Conservation (phyloP, 805 yeast genomes). For the Torulaspora quercuum region DNA sequence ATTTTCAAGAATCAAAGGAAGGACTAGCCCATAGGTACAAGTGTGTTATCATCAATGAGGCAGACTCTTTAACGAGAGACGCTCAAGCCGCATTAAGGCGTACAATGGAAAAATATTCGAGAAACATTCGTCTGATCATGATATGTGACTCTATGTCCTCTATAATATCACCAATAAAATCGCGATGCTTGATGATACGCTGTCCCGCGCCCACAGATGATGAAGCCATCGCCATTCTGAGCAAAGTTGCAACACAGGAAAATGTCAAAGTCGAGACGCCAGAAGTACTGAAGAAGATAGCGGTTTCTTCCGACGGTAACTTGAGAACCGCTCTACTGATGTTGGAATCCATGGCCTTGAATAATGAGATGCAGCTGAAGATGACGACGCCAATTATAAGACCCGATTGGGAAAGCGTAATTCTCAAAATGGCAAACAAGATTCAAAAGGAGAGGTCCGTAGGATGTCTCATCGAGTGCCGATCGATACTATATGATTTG, state of each 20-base stretch:
- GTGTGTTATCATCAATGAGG: conserved; percentile 85
- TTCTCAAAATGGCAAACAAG: conserved; percentile 57
- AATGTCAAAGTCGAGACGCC: conserved; percentile 41
- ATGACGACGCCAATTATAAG: conserved; percentile 51
- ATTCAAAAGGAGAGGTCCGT: conserved; percentile 64
- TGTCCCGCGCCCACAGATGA: conserved; percentile 71
- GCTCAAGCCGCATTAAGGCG: conserved; percentile 95
- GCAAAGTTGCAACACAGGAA: conserved; percentile 57
- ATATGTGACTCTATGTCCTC: conserved; percentile 87
- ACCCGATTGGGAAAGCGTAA: conserved; percentile 90
- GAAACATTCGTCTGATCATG: conserved; percentile 77
- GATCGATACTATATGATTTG: conserved; percentile 75
- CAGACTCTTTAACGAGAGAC: conserved; percentile 83
- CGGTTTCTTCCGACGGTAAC: conserved; percentile 60
- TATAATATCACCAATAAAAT: conserved; percentile 89
- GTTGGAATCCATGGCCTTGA: conserved; percentile 78
- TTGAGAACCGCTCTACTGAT: conserved; percentile 72
- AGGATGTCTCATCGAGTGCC: conserved; percentile 48
- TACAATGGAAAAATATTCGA: conserved; percentile 93
- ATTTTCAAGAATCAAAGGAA: conserved; percentile 50
- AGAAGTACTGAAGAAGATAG: conserved; percentile 49
- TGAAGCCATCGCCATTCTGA: conserved; percentile 58
- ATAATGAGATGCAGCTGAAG: conserved; percentile 50
- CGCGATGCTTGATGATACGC: conserved; percentile 85
- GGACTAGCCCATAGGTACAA: conserved; percentile 57